These are phyloP conservation scores for Oryza nivara DNA, from an alignment of 176 grass and related monocot species.

Conservation along the genomic window DNA sequence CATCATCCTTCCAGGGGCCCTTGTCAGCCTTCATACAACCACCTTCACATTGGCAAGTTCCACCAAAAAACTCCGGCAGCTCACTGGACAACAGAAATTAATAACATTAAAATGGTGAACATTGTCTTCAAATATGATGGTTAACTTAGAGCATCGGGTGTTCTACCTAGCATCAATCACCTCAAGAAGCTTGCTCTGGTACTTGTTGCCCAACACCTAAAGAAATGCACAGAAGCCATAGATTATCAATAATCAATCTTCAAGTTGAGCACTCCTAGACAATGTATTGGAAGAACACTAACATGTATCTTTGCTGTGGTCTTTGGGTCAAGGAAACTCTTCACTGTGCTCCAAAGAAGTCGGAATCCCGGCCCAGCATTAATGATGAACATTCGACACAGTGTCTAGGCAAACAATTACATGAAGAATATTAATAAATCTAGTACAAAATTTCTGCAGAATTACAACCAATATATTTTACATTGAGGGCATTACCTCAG, in stretches of 20 bases:
- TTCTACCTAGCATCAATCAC: slow-evolving; percentile 90
- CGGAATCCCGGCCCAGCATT: slow-evolving; percentile 97
- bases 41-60: slow-evolving; percentile 83
- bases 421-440: not conserved
- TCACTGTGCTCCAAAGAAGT: slow-evolving; percentile 89
- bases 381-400: slow-evolving; percentile 98
- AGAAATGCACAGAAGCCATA: slow-evolving; percentile 38
- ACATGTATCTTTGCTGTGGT: slow-evolving; percentile 97
- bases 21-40: slow-evolving; percentile 94
- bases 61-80: slow-evolving; percentile 94
- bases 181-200: slow-evolving; percentile 98
- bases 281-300: slow-evolving; percentile 27
- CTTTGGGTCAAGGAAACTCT: slow-evolving; percentile 97
- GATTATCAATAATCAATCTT: slow-evolving; percentile 14
- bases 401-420: slow-evolving; percentile 54
- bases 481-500: slow-evolving; percentile 63
- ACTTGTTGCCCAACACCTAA: slow-evolving; percentile 95
- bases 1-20: slow-evolving; percentile 93
- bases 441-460: not conserved
- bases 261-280: not conserved
- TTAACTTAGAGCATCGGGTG: not conserved
- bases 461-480: not conserved
- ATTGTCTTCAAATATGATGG: not conserved
- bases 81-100: slow-evolving; percentile 54
- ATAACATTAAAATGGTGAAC: not conserved